Conservation (phyloP, 163 green algal genomes). For the Chloromonas sp. region DNA sequence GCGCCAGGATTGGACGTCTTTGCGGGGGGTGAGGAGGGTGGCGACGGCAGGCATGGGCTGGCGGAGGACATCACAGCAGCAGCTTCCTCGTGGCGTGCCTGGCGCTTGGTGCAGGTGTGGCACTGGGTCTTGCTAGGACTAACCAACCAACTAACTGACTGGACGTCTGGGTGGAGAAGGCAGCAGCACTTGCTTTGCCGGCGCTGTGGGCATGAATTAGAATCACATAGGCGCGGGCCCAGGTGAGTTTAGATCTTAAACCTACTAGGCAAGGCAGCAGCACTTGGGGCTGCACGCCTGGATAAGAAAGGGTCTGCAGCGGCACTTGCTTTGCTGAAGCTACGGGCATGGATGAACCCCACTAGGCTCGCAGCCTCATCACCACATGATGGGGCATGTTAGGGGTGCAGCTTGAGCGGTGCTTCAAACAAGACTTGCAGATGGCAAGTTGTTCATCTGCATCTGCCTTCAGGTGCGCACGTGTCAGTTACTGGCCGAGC, state of each 20-base stretch:
- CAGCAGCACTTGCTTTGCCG: too few relatives aligned
- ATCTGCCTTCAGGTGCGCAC: background rate
- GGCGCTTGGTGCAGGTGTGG: constrained; percentile 49
- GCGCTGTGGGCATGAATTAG: background rate
- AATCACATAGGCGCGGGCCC: background rate
- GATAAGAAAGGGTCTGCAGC: background rate
- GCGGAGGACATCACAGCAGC: constrained; percentile 45
- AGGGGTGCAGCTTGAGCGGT: too few relatives aligned
- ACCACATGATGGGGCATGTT: too few relatives aligned
- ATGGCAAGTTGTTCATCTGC: background rate
- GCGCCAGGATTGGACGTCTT: background rate
- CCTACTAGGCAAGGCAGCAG: background rate
- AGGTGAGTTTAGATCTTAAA: background rate
- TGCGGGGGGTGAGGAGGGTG: background rate
- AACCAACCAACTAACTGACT: too few relatives aligned
- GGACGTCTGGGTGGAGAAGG: too few relatives aligned
- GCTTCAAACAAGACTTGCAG: background rate
- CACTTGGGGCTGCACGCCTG: background rate
- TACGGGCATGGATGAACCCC: too few relatives aligned
- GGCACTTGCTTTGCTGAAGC: background rate
- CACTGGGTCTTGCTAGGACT: background rate
- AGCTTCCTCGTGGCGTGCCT: constrained; percentile 42
- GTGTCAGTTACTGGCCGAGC: background rate
- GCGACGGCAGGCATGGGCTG: constrained; percentile 4
- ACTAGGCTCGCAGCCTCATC: too few relatives aligned